Base-by-base conservation (phyloP, 2,329 filamentous ascomycete species). In the Trichophyton benhamiae region DNA sequence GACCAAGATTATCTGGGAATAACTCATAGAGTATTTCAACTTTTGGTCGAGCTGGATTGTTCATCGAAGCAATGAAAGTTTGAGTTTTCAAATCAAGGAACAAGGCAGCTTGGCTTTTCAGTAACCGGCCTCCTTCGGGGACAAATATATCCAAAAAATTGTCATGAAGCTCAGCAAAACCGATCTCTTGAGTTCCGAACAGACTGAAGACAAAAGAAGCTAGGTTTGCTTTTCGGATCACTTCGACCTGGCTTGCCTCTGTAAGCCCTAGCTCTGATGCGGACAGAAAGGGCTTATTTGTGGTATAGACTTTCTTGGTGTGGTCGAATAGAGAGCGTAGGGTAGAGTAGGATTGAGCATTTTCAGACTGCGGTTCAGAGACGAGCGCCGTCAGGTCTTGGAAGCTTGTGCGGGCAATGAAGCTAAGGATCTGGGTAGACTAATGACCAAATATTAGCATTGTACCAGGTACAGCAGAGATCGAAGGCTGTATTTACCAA, bases 41-140 rank as follows among this genome's bases (percentile, higher is more conserved):
- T 57, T 80, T 79, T 1, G 77, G 76, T 30, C 77, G 78, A 60
- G 83, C 79, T 48, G 78, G 79, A 66, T 79, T 81, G 65, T 82
- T 79, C 67, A 84, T 76, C 3, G 82, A 81, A 3, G 82, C 83
- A 61, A 87, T 83, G 67, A 85, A 87, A 13, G 83, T 83, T 69
- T 87, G 84, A 1, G 84, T 86, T 72, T 87, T 87, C 17, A 87
- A 72, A 64, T 86, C 83, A 13, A 87, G 76, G 65, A 81, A 85
- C 27, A 87, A 73, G 13, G 80, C 78, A 1, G 81, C 82, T 66
- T 85, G 83, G 63, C 80, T 81, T 66, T 84, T 83, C 20, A 83
- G 72, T 22, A 87, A 69, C 9, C 81, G 76, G 42, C 78, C 78
- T 25, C 82, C 81, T 60, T 83, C 79, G 0, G 82, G 80, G 7